Base-by-base conservation (phyloP, 768 basidiomycete genomes). In the Podaxis pistillaris region DNA sequence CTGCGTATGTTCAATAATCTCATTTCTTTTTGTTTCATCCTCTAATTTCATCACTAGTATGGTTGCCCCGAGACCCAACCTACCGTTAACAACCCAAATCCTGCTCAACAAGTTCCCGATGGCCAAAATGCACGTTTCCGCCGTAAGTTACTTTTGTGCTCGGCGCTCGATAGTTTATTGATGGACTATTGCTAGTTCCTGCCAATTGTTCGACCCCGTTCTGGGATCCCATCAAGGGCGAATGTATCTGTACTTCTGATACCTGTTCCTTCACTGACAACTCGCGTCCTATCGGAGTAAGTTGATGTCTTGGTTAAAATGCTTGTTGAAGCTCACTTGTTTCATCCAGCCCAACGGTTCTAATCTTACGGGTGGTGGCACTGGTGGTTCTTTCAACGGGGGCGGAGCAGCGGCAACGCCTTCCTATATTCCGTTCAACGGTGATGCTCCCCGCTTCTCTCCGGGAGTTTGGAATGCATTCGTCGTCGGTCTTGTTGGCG, bases 181-280 rank as follows among this genome's bases (percentile, higher is more conserved):
- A 58, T 49, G 47, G 46, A 22, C 19, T n/a, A 3, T 60, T 24
- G 47, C 9, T 63, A 89, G 88, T 91, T 2, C 84, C 89, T 24
- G 62, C 79, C 22, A 89, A 89, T 74, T 91, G 90, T 73, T 87
- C 87, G 3, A 91, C 89, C 9, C 80, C 87, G 2, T 93, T 89
- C 80, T 92, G 89, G 89, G 90, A 93, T 71, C 91, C 91, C 1
- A 80, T 91, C 56, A 77, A 66, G 28, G 86, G 84, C 67, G 74
- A 78, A 40, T 93, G 91, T 66, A 74, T 87, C 56, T 93, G 90
- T 74, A 80, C 74, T 0, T 79, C 82, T 1, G 65, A 63, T 56
- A 75, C 73, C 1, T 93, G 92, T 71, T 75, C 79, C 0, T 93
- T 92, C 73, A 71, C 72, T 3, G 91, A 93, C 68, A 72, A 79